A percentile compares a stretch with the other conserved stretches of the same genome.
Evolutionary conservation across 1,284 basidiomycete genomes (phyloP).

Genomic region (Ustilago lituana): DNA sequence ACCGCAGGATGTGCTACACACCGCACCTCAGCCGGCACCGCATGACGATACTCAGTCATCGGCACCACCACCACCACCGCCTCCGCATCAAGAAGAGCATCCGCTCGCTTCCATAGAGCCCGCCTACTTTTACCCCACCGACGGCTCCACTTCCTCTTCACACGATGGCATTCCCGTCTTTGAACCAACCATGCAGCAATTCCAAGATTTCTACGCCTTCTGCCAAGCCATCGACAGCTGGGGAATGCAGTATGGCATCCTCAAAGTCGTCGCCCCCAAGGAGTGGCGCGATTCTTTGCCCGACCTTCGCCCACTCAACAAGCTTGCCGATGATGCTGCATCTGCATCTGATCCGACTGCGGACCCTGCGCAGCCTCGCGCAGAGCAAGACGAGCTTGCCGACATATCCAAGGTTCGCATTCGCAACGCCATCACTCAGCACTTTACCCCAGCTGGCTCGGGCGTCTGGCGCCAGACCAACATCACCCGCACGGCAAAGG

Average conservation of each 20-base stretch:
- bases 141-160: conserved; percentile 19
- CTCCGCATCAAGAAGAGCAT: conserved; percentile 14
- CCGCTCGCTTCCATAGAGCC: conserved; percentile 50
- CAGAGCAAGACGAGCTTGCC: conserved; percentile 20
- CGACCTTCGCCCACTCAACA: conserved; percentile 35
- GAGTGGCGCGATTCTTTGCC: conserved; percentile 63
- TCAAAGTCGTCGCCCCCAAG: conserved; percentile 63
- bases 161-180: conserved; percentile 65
- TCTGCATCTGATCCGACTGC: conserved; percentile 1
- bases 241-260: conserved; percentile 65
- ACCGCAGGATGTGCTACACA: too few species aligned
- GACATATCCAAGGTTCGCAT: conserved; percentile 59
- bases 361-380: not conserved
- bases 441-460: conserved; percentile 58
- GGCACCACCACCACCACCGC: not conserved
- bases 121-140: conserved; percentile 61
- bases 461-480: conserved; percentile 66
- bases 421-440: conserved; percentile 63
- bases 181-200: conserved; percentile 64
- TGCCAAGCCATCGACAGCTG: conserved; percentile 63
- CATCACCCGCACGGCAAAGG: conserved; percentile 58
- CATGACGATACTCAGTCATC: too few species aligned
- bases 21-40: too few species aligned
- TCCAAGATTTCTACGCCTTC: conserved; percentile 63
- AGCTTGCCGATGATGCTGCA: conserved; percentile 1